Evolutionary conservation across 2,329 filamentous ascomycete genomes (phyloP).

Genomic region (Plectosphaerella cucumerina): DNA sequence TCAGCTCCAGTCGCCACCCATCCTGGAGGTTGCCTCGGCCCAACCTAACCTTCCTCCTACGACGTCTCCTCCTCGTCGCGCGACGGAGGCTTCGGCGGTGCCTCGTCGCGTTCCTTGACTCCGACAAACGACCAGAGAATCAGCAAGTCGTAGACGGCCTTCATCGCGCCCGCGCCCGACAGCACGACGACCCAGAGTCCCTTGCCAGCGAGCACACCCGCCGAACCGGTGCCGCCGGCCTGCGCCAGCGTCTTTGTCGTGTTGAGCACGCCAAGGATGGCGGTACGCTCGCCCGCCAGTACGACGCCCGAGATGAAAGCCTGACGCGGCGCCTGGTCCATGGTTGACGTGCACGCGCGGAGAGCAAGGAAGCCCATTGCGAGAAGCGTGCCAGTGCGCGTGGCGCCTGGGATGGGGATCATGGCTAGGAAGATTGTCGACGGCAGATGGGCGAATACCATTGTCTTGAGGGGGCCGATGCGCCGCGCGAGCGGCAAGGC

Average conservation of each 20-base stretch:
- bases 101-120: constrained; percentile 19
- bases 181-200: constrained; percentile 60
- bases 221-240: constrained; percentile 58
- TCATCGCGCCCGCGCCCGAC: constrained; percentile 57
- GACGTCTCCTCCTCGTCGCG: neutral
- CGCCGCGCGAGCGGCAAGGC: constrained; percentile 51
- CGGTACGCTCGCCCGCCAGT: constrained; percentile 61
- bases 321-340: constrained; percentile 67
- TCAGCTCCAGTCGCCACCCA: too few species aligned
- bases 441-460: constrained; percentile 72
- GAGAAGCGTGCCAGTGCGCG: constrained; percentile 36
- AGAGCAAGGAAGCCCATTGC: constrained; percentile 58
- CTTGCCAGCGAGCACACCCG: constrained; percentile 55
- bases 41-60: neutral
- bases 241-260: constrained; percentile 61
- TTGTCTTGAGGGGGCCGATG: constrained; percentile 64
- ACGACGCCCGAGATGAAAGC: constrained; percentile 67
- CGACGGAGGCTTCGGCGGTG: neutral
- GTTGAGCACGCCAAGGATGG: constrained; percentile 67
- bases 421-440: constrained; percentile 62
- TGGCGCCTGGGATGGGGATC: constrained; percentile 47
- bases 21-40: too few species aligned
- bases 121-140: constrained; percentile 45
- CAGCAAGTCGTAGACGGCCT: constrained; percentile 56
- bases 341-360: constrained; percentile 58